phyloP scores from a whole-genome alignment of 371 early-diverging fungal species.

The Circinella minor region DNA sequence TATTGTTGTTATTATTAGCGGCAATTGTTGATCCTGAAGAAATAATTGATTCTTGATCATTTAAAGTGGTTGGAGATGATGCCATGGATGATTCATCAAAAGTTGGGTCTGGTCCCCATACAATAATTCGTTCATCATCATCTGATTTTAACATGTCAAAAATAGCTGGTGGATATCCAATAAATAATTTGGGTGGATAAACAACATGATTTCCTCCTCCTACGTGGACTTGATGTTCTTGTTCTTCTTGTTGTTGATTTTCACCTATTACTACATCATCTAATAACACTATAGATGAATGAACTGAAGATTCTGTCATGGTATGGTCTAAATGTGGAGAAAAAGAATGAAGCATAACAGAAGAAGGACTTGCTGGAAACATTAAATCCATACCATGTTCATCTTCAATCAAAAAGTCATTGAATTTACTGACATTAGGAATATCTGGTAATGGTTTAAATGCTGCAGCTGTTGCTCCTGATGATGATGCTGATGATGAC shows the following conservation, averaged over 20 bases:
- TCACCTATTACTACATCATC: not conserved
- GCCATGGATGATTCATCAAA: not conserved
- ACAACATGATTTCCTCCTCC: constrained; percentile 10
- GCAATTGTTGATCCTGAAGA: not conserved
- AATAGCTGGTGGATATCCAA: constrained; percentile 49
- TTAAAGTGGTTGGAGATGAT: not conserved
- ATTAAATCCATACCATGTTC: constrained; percentile 24
- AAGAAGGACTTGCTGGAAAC: constrained; percentile 26
- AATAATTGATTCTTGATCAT: not conserved
- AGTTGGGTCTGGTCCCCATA: constrained; percentile 54
- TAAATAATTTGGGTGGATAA: constrained; percentile 42
- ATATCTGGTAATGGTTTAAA: constrained; percentile 32
- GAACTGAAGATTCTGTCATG: constrained; percentile 14
- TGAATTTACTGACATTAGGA: constrained; percentile 47
- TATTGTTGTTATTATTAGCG: not conserved
- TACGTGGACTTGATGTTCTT: too few species aligned
- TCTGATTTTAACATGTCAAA: constrained; percentile 60
- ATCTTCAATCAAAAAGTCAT: constrained; percentile 33
- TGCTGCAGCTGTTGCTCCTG: not conserved
- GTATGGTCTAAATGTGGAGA: constrained; percentile 12
- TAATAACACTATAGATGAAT: constrained; percentile 5
- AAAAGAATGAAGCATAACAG: constrained; percentile 21
- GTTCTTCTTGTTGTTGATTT: not conserved
- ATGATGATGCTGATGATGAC: not conserved
- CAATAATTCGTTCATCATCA: constrained; percentile 53